A percentile compares a stretch with the other conserved stretches of the same genome.
Conservation (phyloP, 2,329 filamentous ascomycete genomes). For the Aspergillus costaricaensis region DNA sequence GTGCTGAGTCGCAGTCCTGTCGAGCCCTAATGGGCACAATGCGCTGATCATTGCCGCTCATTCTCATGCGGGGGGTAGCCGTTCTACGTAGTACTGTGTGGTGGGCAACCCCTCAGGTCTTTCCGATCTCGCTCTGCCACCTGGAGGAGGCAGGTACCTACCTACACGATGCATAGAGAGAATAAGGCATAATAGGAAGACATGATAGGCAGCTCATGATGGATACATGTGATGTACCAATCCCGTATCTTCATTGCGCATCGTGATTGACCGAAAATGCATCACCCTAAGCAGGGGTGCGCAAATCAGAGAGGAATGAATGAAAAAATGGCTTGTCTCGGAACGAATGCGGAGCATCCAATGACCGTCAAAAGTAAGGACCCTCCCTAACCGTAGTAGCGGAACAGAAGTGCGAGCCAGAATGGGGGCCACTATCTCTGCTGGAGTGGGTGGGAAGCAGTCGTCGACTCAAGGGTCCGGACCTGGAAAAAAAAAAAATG, state of each 20-base stretch:
- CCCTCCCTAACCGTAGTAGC: neutral
- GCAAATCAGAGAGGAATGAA: neutral
- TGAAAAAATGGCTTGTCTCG: neutral
- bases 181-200: neutral
- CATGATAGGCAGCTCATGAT: neutral
- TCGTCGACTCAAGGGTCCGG: neutral
- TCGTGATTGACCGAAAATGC: neutral
- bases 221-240: slow-evolving; percentile 1
- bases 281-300: neutral
- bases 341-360: neutral
- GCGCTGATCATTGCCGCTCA: neutral
- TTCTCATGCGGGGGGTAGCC: neutral
- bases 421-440: neutral
- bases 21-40: neutral
- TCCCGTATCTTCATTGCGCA: neutral
- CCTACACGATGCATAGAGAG: too few relatives aligned
- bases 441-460: neutral
- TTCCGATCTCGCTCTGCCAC: neutral
- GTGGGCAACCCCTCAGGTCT: too few relatives aligned
- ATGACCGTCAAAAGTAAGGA: neutral
- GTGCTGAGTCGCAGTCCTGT: neutral
- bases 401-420: neutral
- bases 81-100: too few relatives aligned
- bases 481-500: neutral
- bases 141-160: neutral